Conservation (phyloP, 768 basidiomycete genomes). For the Russula earlei region DNA sequence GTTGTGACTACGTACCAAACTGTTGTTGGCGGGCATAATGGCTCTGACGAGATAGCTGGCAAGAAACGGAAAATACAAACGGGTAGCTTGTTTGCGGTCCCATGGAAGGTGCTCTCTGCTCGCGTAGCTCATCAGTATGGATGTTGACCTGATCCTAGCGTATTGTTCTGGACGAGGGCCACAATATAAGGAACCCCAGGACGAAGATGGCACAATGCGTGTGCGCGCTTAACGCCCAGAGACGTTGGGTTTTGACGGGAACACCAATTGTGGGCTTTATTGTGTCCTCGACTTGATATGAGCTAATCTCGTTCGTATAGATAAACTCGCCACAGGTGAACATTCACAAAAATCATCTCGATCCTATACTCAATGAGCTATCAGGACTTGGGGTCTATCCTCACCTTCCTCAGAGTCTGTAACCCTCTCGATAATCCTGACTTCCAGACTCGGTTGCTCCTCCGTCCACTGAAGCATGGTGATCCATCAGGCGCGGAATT, state of each 20-base stretch:
- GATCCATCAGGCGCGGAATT: slow-evolving; percentile 59
- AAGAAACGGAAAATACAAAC: slow-evolving; percentile 58
- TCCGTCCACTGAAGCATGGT: slow-evolving; percentile 69
- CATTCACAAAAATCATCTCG: background rate
- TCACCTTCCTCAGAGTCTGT: slow-evolving; percentile 82
- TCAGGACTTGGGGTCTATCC: slow-evolving; percentile 81
- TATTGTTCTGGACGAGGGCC: slow-evolving; percentile 83
- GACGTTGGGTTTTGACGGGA: slow-evolving; percentile 74
- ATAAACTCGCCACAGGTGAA: slow-evolving; percentile 69
- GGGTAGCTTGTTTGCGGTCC: slow-evolving; percentile 52
- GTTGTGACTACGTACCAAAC: slow-evolving; percentile 82
- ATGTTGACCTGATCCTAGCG: slow-evolving; percentile 33
- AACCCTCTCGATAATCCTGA: slow-evolving; percentile 75
- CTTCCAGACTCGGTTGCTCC: slow-evolving; percentile 68
- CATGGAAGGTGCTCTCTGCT: slow-evolving; percentile 63
- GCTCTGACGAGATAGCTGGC: slow-evolving; percentile 25
- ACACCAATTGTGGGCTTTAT: slow-evolving; percentile 72
- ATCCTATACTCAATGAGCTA: background rate
- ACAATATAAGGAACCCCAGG: slow-evolving; percentile 75
- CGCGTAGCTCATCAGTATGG: no score
- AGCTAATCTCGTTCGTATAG: slow-evolving; percentile 27
- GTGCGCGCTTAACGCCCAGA: slow-evolving; percentile 51
- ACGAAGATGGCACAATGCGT: slow-evolving; percentile 77
- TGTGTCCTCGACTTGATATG: background rate
- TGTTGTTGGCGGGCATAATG: slow-evolving; percentile 46